These are phyloP conservation scores for Ogataea salicorniae DNA, from an alignment of 805 yeast genomes.

Conservation along the genomic window DNA sequence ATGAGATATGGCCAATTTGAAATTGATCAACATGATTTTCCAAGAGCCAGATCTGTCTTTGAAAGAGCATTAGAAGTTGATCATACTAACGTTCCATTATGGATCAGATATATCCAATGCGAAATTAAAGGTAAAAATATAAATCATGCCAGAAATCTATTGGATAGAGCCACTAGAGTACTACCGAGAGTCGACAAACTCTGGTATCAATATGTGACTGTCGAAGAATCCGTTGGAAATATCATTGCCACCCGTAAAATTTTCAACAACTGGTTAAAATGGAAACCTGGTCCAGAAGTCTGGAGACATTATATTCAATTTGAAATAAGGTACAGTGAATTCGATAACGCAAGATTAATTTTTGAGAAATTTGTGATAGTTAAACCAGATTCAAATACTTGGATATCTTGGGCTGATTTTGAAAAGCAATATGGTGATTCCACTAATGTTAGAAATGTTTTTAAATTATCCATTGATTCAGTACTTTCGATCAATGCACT, in stretches of 20 bases:
- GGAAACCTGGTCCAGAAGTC: constrained; percentile 63
- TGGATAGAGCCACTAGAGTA: constrained; percentile 69
- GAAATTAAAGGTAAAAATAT: constrained; percentile 70
- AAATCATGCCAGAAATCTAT: constrained; percentile 82
- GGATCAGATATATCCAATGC: constrained; percentile 78
- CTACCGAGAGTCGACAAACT: constrained; percentile 79
- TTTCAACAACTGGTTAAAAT: constrained; percentile 73
- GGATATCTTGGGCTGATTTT: constrained; percentile 73
- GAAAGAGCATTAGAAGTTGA: constrained; percentile 84
- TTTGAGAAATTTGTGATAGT: constrained; percentile 52
- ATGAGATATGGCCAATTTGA: constrained; percentile 88
- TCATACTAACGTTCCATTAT: constrained; percentile 69
- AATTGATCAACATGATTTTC: constrained; percentile 67
- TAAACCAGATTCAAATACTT: constrained; percentile 50
- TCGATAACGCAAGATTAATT: constrained; percentile 51
- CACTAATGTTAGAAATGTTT: constrained; percentile 55
- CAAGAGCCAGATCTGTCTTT: constrained; percentile 78
- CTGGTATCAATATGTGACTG: constrained; percentile 78
- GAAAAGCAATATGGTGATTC: constrained; percentile 50
- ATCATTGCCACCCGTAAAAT: constrained; percentile 55
- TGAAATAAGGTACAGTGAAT: constrained; percentile 56
- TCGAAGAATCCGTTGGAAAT: constrained; percentile 76
- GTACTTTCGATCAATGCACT: constrained; percentile 30
- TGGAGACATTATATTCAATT: constrained; percentile 74
- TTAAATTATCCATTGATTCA: constrained; percentile 59